Conservation (phyloP, 2,329 filamentous ascomycete species). For the Calonectria multiphialidica region DNA sequence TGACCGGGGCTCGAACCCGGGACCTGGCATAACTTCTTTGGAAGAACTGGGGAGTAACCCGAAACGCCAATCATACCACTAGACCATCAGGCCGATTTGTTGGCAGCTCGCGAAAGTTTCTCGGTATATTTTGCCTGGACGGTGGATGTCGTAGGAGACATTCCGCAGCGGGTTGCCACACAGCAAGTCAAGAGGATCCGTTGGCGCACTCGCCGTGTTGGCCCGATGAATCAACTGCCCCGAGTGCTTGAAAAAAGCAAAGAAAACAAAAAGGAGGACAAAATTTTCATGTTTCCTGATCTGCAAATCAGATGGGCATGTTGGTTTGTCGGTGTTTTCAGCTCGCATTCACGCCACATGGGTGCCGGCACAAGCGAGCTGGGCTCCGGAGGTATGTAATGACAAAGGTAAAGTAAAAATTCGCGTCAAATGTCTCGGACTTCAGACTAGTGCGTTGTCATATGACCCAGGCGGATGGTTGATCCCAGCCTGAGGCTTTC, state of each 20-base stretch:
- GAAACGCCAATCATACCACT: conserved; percentile 3
- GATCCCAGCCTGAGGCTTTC: not conserved
- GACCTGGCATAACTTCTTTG: not conserved
- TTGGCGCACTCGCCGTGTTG: not conserved
- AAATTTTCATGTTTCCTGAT: not conserved
- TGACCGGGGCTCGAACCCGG: not conserved
- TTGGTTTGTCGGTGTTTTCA: not conserved
- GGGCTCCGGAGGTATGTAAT: not conserved
- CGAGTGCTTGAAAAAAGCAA: not conserved
- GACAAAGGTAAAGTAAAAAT: not conserved
- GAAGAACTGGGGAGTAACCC: not conserved
- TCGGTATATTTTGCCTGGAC: not conserved
- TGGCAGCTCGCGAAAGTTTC: not conserved
- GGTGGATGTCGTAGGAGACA: not conserved
- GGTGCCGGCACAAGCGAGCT: not conserved
- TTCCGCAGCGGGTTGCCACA: not conserved
- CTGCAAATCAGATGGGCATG: not conserved
- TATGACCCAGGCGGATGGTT: not conserved
- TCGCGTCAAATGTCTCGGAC: not conserved
- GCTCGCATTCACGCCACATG: not conserved
- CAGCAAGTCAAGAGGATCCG: not conserved
- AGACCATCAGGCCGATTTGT: not conserved
- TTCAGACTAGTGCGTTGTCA: not conserved
- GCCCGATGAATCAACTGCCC: not conserved
- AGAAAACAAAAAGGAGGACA: not conserved